These are phyloP conservation scores for Phytophthora multivora DNA, from an alignment of 352 stramenopile genomes.

Conservation along the genomic window DNA sequence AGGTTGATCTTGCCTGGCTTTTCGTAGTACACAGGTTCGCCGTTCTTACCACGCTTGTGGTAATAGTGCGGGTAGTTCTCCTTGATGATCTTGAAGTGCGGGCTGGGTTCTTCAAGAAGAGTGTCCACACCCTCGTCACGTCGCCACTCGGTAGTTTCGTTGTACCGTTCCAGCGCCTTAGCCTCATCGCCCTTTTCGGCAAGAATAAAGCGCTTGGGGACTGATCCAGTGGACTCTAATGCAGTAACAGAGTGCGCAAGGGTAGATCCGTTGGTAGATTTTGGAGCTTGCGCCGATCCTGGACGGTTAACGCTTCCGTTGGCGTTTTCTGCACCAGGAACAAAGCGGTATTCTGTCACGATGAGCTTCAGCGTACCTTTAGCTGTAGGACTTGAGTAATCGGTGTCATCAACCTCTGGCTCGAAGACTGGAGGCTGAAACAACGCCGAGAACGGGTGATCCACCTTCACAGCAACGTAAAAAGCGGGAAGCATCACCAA, in stretches of 20 bases:
- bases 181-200: conserved; percentile 79
- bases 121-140: conserved; percentile 78
- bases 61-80: conserved; percentile 92
- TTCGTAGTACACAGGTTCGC: conserved; percentile 88
- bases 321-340: conserved; percentile 9
- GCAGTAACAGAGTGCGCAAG: conserved; percentile 25
- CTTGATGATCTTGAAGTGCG: conserved; percentile 88
- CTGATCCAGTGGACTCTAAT: conserved; percentile 33
- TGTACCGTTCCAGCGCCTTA: conserved; percentile 68
- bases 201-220: conserved; percentile 72
- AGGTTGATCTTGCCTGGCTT: conserved; percentile 88
- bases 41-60: conserved; percentile 82
- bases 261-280: conserved; percentile 3
- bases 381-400: conserved; percentile 18
- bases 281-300: conserved; percentile 11
- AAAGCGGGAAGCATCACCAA: conserved; percentile 66
- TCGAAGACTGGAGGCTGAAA: conserved; percentile 48
- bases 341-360: conserved; percentile 77
- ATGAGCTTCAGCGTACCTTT: conserved; percentile 74
- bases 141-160: conserved; percentile 80
- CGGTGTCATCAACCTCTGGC: conserved; percentile 23
- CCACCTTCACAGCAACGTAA: conserved; percentile 74
- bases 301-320: conserved; percentile 31
- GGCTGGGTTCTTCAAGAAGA: conserved; percentile 70
- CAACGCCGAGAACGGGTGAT: conserved; percentile 72